A percentile compares a stretch with the other conserved stretches of the same genome.
phyloP scores from a whole-genome alignment of 176 grass and related monocot genomes.

The Cenchrus fungigraminus region DNA sequence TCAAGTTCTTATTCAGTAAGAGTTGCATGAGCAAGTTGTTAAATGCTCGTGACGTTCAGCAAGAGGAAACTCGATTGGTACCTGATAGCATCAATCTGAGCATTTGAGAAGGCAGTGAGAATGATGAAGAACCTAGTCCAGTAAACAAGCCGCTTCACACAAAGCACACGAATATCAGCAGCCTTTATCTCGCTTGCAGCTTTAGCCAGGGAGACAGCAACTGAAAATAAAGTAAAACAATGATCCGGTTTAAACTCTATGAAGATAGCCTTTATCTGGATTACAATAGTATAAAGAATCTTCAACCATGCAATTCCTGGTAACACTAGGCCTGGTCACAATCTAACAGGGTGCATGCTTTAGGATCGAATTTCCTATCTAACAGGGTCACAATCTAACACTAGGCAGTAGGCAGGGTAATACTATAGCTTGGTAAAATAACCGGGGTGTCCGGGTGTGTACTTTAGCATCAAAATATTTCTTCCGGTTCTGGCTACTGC shows the following conservation, averaged over 20 bases:
- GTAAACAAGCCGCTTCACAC: conserved; percentile 89
- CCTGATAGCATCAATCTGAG: conserved; percentile 97
- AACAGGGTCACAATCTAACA: too few species aligned
- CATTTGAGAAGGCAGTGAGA: conserved; percentile 88
- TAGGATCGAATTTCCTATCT: neutral
- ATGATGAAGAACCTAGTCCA: conserved; percentile 99
- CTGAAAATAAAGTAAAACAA: conserved; percentile 45
- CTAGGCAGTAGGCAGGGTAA: too few species aligned
- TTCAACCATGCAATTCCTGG: neutral
- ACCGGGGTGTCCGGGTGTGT: neutral
- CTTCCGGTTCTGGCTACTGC: too few species aligned
- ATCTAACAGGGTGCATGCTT: neutral
- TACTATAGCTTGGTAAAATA: neutral
- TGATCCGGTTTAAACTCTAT: neutral
- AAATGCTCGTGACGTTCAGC: neutral
- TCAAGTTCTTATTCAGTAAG: neutral
- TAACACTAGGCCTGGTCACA: neutral
- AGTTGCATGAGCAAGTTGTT: neutral
- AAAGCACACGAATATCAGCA: conserved; percentile 78
- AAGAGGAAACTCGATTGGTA: conserved; percentile 28
- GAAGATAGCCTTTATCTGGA: too few species aligned
- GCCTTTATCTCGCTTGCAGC: conserved; percentile 91
- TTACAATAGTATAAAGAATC: neutral
- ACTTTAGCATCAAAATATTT: neutral
- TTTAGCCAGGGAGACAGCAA: conserved; percentile 84